Evolutionary conservation across 2,329 filamentous ascomycete species (phyloP), one percentile per base, ranked within the genome.

Genomic region (Colletotrichum siamense): DNA sequence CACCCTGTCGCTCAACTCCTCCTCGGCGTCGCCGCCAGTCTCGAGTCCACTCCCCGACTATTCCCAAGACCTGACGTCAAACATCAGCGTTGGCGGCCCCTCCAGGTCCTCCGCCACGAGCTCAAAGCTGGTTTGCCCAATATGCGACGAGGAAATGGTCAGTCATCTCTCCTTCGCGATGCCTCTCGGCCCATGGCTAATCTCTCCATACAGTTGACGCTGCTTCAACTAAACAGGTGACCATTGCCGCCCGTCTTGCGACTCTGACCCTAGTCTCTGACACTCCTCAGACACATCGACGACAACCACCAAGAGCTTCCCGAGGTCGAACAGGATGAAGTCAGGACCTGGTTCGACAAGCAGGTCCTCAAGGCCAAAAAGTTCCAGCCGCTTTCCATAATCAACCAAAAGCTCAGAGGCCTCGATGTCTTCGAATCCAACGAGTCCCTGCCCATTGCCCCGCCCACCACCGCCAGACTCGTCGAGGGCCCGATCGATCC

Each of bases 101-200:
- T 88, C 90, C 69, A 89, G 88, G 77, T 89, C 90, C 78, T 89
- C 87, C 65, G 90, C 92, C 69, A 87, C 92, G 71, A 91, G 90
- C 79, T 91, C 91, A 79, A 91, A 91, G 84, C 92, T 99, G 75
- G 92, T 96, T 71, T 99, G 97, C 84, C 97, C 97, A n/a, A 99
- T 99, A 83, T 99, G 97, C 86, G 96, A 93, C 80, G 98, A 99
- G 86, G 96, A 98, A 85, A 99, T 99, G 97, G 96, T 97, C 87
- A 78, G 87, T 81, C 15, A 22, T 62, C 68, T 57, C 18, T 18
- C 28, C 12, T 15, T 32, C n/a, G 16, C 15, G 18, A 66, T 15
- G 28, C 59, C 24, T 24, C 18, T 32, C 67, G 18, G 49, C 39
- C 26, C 12, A 44, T 4, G 66, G 69, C 81, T 82, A 57, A 81